phyloP scores from a whole-genome alignment of 768 basidiomycete genomes.

The Harrya chromipes region DNA sequence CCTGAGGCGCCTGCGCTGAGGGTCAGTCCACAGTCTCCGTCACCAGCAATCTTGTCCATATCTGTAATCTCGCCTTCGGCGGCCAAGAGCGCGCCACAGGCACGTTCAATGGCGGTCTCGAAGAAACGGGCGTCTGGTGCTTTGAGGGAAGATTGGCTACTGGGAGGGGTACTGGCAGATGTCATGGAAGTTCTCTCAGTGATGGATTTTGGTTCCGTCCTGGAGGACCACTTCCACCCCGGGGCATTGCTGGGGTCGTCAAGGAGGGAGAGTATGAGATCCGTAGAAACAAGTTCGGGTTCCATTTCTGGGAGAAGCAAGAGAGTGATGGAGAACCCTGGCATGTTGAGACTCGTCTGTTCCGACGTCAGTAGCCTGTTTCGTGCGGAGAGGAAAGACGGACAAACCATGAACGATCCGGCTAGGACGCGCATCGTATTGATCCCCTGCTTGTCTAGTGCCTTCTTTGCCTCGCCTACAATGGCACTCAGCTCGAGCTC shows the following conservation, averaged over 20 bases:
- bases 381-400: neutral
- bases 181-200: constrained; percentile 10
- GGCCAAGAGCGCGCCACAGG: constrained; percentile 62
- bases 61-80: constrained; percentile 89
- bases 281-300: constrained; percentile 36
- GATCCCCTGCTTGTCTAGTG: constrained; percentile 55
- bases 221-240: constrained; percentile 83
- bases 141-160: constrained; percentile 20
- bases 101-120: constrained; percentile 49
- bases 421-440: constrained; percentile 60
- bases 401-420: constrained; percentile 82
- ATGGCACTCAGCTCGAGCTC: constrained; percentile 77
- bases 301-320: constrained; percentile 61
- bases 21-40: constrained; percentile 76
- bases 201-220: constrained; percentile 35
- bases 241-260: constrained; percentile 67
- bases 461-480: constrained; percentile 55
- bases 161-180: constrained; percentile 8
- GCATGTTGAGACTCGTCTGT: constrained; percentile 90
- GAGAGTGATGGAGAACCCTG: constrained; percentile 84
- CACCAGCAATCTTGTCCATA: constrained; percentile 90
- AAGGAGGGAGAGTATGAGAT: constrained; percentile 59
- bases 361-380: neutral
- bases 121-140: constrained; percentile 52
- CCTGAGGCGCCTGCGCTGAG: constrained; percentile 75